Conservation (phyloP, 306 rosid genomes). For the Castanopsis chinensis region DNA sequence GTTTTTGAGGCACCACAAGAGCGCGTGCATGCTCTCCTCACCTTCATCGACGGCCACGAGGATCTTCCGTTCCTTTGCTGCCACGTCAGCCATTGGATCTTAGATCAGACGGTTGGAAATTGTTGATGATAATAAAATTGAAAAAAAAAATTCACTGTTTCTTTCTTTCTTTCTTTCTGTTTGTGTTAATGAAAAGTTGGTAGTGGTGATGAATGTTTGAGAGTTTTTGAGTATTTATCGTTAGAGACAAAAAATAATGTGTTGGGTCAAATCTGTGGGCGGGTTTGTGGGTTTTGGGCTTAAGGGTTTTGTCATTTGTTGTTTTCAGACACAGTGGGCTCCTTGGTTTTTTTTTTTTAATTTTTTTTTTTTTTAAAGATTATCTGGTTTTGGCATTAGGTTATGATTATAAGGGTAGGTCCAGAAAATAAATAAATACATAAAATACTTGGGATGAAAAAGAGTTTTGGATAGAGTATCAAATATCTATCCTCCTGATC, state of each 20-base stretch:
- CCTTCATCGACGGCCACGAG: constrained; percentile 87
- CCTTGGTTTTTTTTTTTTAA: not conserved
- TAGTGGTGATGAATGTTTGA: not conserved
- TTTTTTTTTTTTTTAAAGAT: not conserved
- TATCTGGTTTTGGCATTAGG: not conserved
- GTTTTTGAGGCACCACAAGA: too few relatives aligned
- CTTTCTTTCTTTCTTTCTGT: too few relatives aligned
- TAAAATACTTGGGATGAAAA: not conserved
- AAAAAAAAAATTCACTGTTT: too few relatives aligned
- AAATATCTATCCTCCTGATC: not conserved
- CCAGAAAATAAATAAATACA: not conserved
- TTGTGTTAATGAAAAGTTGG: not conserved
- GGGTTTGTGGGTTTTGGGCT: constrained; percentile 29
- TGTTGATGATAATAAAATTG: too few relatives aligned
- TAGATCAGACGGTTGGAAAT: not conserved
- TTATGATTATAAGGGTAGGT: not conserved
- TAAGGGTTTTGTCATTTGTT: not conserved
- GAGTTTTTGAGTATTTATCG: not conserved
- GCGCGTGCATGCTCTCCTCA: constrained; percentile 16
- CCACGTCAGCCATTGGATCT: constrained; percentile 40
- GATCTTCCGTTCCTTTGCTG: constrained; percentile 51
- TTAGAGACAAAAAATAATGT: not conserved
- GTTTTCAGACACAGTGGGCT: constrained; percentile 21
- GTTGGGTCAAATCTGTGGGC: constrained; percentile 39
- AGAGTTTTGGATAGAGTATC: not conserved